Percentiles rank a stretch among this genome's conserved stretches.
These are phyloP conservation scores for Neophaeococcomyces aloes DNA, from an alignment of 2,329 filamentous ascomycete genomes.

Conservation along the genomic window DNA sequence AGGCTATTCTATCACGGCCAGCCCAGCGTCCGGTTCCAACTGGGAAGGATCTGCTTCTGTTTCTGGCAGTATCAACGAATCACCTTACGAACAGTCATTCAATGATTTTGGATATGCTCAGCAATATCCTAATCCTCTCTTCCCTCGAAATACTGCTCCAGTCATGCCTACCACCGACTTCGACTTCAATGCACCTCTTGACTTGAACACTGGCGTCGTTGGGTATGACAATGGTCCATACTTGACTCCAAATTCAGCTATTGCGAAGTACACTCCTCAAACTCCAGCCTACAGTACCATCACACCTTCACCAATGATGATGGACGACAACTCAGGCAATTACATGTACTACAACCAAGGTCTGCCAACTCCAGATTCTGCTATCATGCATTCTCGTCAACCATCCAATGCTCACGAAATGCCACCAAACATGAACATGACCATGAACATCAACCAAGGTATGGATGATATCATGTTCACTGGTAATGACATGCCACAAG, in stretches of 20 bases:
- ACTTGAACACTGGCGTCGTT: conserved; percentile 10
- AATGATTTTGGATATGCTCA: conserved; percentile 15
- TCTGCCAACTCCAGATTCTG: conserved; percentile 20
- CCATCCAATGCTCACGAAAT: conserved; percentile 16
- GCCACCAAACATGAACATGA: conserved; percentile 11
- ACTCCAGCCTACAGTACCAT: conserved; percentile 22
- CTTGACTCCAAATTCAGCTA: conserved; percentile 12
- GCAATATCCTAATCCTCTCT: conserved; percentile 17
- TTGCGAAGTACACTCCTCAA: conserved; percentile 16
- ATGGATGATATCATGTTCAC: not conserved
- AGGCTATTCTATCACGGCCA: conserved; percentile 15
- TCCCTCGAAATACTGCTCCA: conserved; percentile 11
- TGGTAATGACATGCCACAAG: not conserved
- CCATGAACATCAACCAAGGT: not conserved
- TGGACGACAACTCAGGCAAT: conserved; percentile 14
- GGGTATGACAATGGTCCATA: conserved; percentile 14
- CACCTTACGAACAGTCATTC: conserved; percentile 18
- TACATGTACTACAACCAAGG: conserved; percentile 12
- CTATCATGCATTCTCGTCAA: conserved; percentile 19
- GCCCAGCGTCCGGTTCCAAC: conserved; percentile 22
- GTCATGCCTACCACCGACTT: conserved; percentile 12
- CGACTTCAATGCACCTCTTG: conserved; percentile 13
- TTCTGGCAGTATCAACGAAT: conserved; percentile 19
- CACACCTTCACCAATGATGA: conserved; percentile 18
- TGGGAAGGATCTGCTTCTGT: conserved; percentile 18